Base-by-base conservation (phyloP, 805 yeast genomes). In the Komagataella kurtzmanii region DNA sequence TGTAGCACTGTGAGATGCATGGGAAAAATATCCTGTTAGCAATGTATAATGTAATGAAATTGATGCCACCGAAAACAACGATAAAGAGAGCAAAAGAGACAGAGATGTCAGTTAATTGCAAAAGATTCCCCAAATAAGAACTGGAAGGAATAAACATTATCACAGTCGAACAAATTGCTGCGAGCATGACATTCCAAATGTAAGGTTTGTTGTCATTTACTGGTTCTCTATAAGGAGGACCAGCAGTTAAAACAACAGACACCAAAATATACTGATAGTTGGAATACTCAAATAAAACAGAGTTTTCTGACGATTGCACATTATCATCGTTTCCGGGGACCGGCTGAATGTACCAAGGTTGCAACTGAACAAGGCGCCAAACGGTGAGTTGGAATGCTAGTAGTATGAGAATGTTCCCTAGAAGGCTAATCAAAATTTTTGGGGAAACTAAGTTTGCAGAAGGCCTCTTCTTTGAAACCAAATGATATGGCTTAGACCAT, bases 401-500 rank as follows among this genome's bases (percentile, higher is more conserved):
- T 30, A 85, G 65, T 0, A 88, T 60, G 0, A 70, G n/a, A 53
- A 95, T 89, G 60, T 86, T 85, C 17, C 91, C 80, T n/a, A 88
- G 57, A 56, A 93, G 68, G 3, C 97, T 96, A 2, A 87, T 74
- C 57, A 95, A 72, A 45, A 93, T 83, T 64, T 90, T 90, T 47
- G 91, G 85, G 0, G 96, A 85, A 1, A 93, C 93, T 54, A 93
- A 71, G 65, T 93, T 91, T 0, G 99, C 97, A 0, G 95, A 87
- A 5, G 99, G 99, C 50, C 96, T 76, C 61, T 89, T 90, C 44
- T 70, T 65, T 10, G 79, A 78, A 30, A 93, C 69, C 19, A 55
- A 59, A 1, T 68, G 68, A 60, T 72, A 83, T 0, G 99, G 95
- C 59, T 81, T 80, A 1, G 97, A 83, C 98, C 99, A 93, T 4